Conservation (phyloP, 1,139 yeast species). For the Blastobotrys malaysiensis region DNA sequence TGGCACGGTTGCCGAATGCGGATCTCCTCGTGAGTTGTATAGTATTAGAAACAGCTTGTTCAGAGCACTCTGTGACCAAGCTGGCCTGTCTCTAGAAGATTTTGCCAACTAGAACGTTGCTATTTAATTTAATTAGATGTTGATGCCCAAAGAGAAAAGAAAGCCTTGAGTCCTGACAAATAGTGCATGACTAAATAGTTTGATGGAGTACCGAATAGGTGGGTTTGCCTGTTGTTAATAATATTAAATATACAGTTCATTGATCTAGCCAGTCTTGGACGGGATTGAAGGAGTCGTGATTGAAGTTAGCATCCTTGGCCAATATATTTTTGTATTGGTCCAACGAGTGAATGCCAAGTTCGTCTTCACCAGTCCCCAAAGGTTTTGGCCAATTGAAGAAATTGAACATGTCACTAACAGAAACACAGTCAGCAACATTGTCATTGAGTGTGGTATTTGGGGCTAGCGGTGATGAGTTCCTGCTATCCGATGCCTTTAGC, state of each 20-base stretch:
- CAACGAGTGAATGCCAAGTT: slow-evolving; percentile 16
- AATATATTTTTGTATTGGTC: slow-evolving; percentile 18
- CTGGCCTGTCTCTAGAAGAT: slow-evolving; percentile 27
- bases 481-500: slow-evolving; percentile 1
- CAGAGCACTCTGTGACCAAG: slow-evolving; percentile 66
- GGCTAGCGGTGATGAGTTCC: background rate
- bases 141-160: too few relatives aligned
- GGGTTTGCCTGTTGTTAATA: too few relatives aligned
- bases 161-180: too few relatives aligned
- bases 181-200: too few relatives aligned
- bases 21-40: slow-evolving; percentile 50
- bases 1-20: slow-evolving; percentile 68
- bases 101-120: background rate
- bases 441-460: background rate
- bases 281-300: background rate
- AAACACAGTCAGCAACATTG: background rate
- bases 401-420: slow-evolving; percentile 15
- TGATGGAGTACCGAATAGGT: background rate
- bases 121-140: too few relatives aligned
- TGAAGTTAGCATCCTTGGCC: slow-evolving; percentile 11
- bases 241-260: background rate
- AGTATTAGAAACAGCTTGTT: slow-evolving; percentile 43
- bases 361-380: slow-evolving; percentile 4
- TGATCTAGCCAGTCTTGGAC: slow-evolving; percentile 2
- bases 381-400: slow-evolving; percentile 24